Evolutionary conservation across 2,329 filamentous ascomycete genomes (phyloP), one percentile per base, ranked within the genome.

Genomic region (Aspergillus candidus): DNA sequence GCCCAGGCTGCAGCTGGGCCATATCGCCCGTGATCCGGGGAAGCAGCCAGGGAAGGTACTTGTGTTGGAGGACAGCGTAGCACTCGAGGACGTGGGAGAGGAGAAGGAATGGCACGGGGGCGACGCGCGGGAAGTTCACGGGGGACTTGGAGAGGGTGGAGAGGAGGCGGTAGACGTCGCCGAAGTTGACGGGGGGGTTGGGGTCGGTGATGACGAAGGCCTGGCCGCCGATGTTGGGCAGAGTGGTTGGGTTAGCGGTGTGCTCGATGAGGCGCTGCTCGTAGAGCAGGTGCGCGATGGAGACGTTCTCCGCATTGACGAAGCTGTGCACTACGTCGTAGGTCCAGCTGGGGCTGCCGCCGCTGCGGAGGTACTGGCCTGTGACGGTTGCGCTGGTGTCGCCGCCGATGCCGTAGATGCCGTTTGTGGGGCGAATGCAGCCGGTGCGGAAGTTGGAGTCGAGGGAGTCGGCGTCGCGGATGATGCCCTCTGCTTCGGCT

Each of bases 401-500:
- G 32, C 62, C 65, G 11, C 67, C 64, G 46, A 71, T 68, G 4
- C 75, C 76, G 51, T 78, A 79, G 36, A 79, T 70, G 22, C 67
- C 71, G 50, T 77, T 78, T 11, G 72, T 70, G 1, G 77, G 77
- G 2, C 78, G 69, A 49, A 81, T 73, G 38, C 67, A 66, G 6
- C 76, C 77, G 0, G 77, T 79, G 8, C 75, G 70, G 57, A 80
- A 75, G 6, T 60, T 59, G 44, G 30, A 54, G 38, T 40, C 43
- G 7, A 53, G 50, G 27, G 59, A 46, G 55, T 76, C 68, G 18
- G 72, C 72, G 7, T 52, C 59, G 45, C 73, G 73, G 8, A 80
- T 69, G 7, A 77, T 49, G 11, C 69, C 63, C 60, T 80, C 78
- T 2, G 75, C 75, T 43, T 71, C 66, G 6, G 71, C 68, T 54